These are phyloP conservation scores for Lotus japonicus DNA, from an alignment of 306 rosid species.

Conservation along the genomic window DNA sequence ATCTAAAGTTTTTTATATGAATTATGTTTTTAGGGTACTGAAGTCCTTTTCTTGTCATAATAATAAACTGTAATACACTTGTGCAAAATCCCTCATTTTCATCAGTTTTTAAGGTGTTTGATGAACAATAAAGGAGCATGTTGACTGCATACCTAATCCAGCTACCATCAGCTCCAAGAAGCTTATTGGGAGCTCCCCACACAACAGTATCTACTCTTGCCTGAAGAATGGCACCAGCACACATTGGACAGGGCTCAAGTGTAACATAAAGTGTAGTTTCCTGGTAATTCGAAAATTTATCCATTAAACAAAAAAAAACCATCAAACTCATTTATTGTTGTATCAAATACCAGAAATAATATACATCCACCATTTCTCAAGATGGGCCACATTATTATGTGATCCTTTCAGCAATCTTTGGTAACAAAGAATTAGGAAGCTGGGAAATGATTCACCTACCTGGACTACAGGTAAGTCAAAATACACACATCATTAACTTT, in stretches of 20 bases:
- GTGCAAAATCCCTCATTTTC: not conserved
- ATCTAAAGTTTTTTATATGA: not conserved
- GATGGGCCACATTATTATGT: not conserved
- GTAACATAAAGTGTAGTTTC: conserved; percentile 81
- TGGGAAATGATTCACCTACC: not conserved
- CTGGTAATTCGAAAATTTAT: conserved; percentile 32
- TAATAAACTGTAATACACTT: not conserved
- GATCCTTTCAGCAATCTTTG: not conserved
- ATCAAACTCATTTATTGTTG: conserved; percentile 3
- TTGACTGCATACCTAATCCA: conserved; percentile 74
- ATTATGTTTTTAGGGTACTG: not conserved
- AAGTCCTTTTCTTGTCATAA: not conserved
- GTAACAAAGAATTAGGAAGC: not conserved
- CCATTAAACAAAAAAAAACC: conserved; percentile 22
- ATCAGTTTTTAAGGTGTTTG: not conserved
- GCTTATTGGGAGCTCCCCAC: conserved; percentile 99
- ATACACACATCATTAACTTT: conserved; percentile 5
- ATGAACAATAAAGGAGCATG: not conserved
- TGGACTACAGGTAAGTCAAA: not conserved
- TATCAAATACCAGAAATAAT: conserved; percentile 2
- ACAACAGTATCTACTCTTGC: conserved; percentile 77
- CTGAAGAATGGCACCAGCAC: conserved; percentile 96
- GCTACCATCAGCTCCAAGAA: conserved; percentile 99
- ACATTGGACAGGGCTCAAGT: conserved; percentile 99
- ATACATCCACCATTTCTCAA: conserved; percentile 8